Percentiles rank a stretch among this genome's conserved stretches.
These are phyloP conservation scores for Tolypocladium pustulatum DNA, from an alignment of 2,329 filamentous ascomycete species.

Conservation along the genomic window DNA sequence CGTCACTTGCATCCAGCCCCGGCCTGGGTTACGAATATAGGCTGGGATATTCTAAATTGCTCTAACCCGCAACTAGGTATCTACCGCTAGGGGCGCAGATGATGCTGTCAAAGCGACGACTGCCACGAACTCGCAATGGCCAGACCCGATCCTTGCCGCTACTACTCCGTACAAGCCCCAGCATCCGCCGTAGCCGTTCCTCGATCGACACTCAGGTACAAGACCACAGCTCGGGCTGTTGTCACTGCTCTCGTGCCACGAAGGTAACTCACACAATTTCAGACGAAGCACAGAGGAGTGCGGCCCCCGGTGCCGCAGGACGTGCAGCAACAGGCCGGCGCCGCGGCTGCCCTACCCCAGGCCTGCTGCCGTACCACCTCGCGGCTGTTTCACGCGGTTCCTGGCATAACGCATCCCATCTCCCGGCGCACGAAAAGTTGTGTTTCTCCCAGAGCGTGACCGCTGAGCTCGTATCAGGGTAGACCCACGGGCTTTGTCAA, in stretches of 20 bases:
- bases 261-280: not conserved
- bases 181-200: not conserved
- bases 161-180: not conserved
- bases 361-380: constrained; percentile 3
- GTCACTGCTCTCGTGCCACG: not conserved
- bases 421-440: not conserved
- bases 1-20: not conserved
- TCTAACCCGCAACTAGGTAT: no score
- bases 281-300: not conserved
- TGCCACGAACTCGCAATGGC: not conserved
- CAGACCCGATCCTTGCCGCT: not conserved
- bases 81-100: no score
- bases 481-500: not conserved
- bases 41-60: not conserved
- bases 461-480: not conserved
- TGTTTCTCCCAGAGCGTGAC: not conserved
- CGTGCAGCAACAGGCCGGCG: not conserved
- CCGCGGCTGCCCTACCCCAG: constrained; percentile 2
- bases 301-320: not conserved
- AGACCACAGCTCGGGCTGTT: no score
- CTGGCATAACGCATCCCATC: constrained; percentile 2
- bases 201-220: not conserved
- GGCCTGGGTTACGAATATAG: not conserved
- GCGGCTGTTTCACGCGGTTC: constrained; percentile 4
- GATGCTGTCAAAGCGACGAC: not conserved